These are phyloP conservation scores for Volvox africanus DNA, from an alignment of 139 green algal genomes.

Conservation along the genomic window DNA sequence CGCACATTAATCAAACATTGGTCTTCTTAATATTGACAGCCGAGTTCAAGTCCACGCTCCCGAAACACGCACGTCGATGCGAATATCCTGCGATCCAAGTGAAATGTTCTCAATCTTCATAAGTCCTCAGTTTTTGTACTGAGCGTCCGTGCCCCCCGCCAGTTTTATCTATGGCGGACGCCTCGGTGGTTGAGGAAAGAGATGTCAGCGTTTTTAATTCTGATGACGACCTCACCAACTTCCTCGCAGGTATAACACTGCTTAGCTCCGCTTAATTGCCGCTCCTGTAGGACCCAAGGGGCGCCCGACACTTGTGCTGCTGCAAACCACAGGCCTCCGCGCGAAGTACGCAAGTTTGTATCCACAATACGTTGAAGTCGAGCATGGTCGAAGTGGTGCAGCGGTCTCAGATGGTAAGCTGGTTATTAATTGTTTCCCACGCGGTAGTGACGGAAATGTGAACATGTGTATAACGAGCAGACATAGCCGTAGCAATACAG, in stretches of 20 bases:
- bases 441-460: too few relatives aligned
- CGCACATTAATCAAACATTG: too few relatives aligned
- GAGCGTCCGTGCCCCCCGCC: too few relatives aligned
- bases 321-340: neutral
- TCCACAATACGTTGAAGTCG: neutral
- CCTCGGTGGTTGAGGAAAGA: neutral
- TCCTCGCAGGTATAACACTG: conserved; percentile 30
- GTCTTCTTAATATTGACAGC: too few relatives aligned
- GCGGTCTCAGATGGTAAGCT: neutral
- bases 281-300: conserved; percentile 20
- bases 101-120: too few relatives aligned
- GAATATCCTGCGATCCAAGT: too few relatives aligned
- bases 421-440: too few relatives aligned
- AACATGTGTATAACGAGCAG: too few relatives aligned
- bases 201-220: conserved; percentile 35
- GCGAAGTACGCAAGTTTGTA: conserved; percentile 38
- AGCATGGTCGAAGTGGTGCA: neutral
- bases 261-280: neutral
- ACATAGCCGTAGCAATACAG: too few relatives aligned
- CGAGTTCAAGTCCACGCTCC: too few relatives aligned
- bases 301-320: neutral
- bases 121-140: too few relatives aligned
- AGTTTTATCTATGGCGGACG: conserved; percentile 1
- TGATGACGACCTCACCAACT: conserved; percentile 43
- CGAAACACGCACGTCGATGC: too few relatives aligned